phyloP scores from a whole-genome alignment of 1,284 basidiomycete species.

The Apiotrichum veenhuisii region DNA sequence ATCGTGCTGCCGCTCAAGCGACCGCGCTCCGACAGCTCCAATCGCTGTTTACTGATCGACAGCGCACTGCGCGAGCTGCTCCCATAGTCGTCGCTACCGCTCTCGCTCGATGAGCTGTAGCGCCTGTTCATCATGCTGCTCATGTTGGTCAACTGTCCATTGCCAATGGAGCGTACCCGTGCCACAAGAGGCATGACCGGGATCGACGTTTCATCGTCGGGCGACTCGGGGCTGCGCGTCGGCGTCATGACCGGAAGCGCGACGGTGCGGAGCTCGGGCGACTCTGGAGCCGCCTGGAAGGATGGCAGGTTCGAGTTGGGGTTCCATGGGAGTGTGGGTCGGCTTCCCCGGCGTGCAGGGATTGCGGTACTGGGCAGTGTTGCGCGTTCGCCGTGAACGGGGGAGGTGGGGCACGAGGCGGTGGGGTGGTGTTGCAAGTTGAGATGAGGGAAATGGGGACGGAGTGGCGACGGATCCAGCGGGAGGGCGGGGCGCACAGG shows the following conservation, averaged over 20 bases:
- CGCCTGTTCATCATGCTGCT: background rate
- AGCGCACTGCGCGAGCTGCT: background rate
- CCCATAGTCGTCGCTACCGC: slow-evolving; percentile 3
- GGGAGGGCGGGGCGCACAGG: slow-evolving; percentile 10
- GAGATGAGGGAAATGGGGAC: slow-evolving; percentile 8
- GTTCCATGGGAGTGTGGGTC: slow-evolving; percentile 19
- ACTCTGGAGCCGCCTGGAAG: slow-evolving; percentile 20
- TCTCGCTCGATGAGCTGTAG: slow-evolving; percentile 1
- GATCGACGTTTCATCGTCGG: background rate
- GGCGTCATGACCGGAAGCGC: slow-evolving; percentile 35
- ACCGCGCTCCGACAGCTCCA: slow-evolving; percentile 1
- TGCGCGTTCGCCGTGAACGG: background rate
- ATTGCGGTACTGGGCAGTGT: background rate
- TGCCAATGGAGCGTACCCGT: background rate
- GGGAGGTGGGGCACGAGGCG: slow-evolving; percentile 19
- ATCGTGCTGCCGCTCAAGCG: slow-evolving; percentile 13
- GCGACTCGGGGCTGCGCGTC: slow-evolving; percentile 4
- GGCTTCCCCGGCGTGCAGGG: background rate
- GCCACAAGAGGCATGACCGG: background rate
- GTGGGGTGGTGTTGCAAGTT: slow-evolving; percentile 10
- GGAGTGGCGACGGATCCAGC: slow-evolving; percentile 6
- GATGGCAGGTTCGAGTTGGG: slow-evolving; percentile 16
- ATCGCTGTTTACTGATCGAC: background rate
- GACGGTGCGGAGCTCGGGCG: slow-evolving; percentile 35
- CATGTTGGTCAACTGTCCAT: background rate